Base-by-base conservation (phyloP, 345 rosid genomes). In the Linum trigynum region DNA sequence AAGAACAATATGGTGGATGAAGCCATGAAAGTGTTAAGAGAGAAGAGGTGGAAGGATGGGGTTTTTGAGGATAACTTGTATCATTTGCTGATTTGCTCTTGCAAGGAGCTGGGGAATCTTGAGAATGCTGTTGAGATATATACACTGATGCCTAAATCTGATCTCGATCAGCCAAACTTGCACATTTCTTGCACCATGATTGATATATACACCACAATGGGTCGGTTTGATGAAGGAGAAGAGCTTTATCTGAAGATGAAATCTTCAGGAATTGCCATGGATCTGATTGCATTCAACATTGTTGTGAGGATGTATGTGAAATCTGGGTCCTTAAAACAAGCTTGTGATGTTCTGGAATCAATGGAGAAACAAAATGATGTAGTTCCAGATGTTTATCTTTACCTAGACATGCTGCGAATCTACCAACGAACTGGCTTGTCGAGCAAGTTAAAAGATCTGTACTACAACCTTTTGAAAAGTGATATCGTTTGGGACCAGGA, bases 401-500 rank as follows among this genome's bases (percentile, higher is more conserved):
- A 77, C 51, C 86, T 84, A 1, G 95, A 92, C 68, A 89, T 89
- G 95, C 92, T 92, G 56, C 85, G 96, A 56, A 75, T 89, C 62
- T 89, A 87, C 77, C 95, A 89, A 74, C 78, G 77, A 50, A 78
- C 89, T 75, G 84, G 81, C 61, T 79, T 77, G 88, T 67, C 58
- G 61, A 76, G 82, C n/a, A 84, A 86, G 73, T 77, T 92, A 36
- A 70, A 73, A 57, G 69, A 67, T 63, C 76, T 86, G 16, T 84
- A 86, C 72, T 84, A 82, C 71, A 72, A 78, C 65, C 77, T 84
- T 40, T 69, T 82, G 76, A 86, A 79, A 75, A 87, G 88, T 2
- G 81, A 80, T 64, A 51, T 86, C 59, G 72, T 74, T 63, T 89
- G 98, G 98, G 91, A 89, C 79, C 92, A 87, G 77, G 96, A 92